phyloP scores from a whole-genome alignment of 2,329 filamentous ascomycete species.

The Pseudocercospora cruenta region DNA sequence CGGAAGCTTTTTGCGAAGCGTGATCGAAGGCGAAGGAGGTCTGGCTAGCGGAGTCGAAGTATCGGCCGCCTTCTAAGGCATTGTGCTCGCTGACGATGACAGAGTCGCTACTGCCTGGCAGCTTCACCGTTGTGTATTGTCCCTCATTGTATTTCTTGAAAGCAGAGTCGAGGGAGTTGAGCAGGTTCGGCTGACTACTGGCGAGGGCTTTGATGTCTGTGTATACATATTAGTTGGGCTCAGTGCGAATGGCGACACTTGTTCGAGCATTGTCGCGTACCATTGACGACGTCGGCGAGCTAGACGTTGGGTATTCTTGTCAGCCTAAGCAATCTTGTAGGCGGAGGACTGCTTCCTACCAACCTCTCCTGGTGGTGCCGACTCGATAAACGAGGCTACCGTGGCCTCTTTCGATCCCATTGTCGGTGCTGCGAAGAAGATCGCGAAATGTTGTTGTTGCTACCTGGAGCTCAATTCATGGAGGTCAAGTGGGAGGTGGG shows the following conservation, averaged over 20 bases:
- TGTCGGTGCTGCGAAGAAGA: neutral
- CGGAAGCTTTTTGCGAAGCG: constrained; percentile 78
- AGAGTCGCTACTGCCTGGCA: constrained; percentile 80
- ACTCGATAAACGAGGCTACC: constrained; percentile 80
- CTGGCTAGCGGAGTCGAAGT: constrained; percentile 87
- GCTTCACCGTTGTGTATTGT: constrained; percentile 85
- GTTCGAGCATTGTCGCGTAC: constrained; percentile 52
- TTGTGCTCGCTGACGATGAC: constrained; percentile 86
- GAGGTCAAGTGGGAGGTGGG: neutral
- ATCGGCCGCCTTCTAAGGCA: constrained; percentile 75
- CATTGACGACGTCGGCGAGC: constrained; percentile 86
- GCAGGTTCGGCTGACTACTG: constrained; percentile 64
- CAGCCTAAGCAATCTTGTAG: constrained; percentile 32
- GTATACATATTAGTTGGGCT: neutral
- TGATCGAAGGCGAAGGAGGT: constrained; percentile 91
- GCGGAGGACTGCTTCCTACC: constrained; percentile 36
- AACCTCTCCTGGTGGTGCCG: constrained; percentile 96
- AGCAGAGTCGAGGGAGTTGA: constrained; percentile 75
- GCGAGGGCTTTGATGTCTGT: constrained; percentile 89
- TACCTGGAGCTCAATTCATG: neutral
- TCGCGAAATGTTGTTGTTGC: neutral
- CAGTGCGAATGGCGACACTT: neutral
- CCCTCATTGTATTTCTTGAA: constrained; percentile 96
- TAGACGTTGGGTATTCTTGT: constrained; percentile 46
- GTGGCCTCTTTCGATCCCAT: constrained; percentile 42